Evolutionary conservation across 1,284 basidiomycete genomes (phyloP), one percentile per base, ranked within the genome.

Genomic region (Cutaneotrichosporon sp.): DNA sequence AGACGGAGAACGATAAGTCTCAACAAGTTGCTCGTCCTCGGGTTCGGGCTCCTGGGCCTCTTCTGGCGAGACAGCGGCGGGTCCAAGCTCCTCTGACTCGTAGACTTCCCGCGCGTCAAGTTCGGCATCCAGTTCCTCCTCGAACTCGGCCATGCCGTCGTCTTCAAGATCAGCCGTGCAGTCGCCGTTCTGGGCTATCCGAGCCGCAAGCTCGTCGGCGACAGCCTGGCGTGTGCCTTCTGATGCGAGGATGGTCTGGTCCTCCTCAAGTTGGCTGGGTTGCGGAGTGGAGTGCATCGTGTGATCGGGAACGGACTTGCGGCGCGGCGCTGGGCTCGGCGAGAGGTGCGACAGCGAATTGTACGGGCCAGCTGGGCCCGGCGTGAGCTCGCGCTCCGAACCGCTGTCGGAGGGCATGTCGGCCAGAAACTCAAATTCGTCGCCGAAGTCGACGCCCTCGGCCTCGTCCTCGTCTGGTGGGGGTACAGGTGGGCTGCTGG

Each of bases 381-480:
- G 51, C 14, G 51, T 53, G 51, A 34, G 51, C 51, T 53, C 51
- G 51, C 51, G 51, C 26, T 53, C 51, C 4, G 30, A 32, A 4
- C 18, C 26, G 51, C 30, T 53, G 31, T 40, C 36, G 11, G 36
- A 42, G 21, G 55, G 55, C 55, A 42, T 26, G 38, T 56, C 55
- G 11, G 55, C 38, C 14, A 22, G 36, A 16, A 56, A 56, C 21
- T 56, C 55, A 8, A 16, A 21, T 5, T 21, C n/a, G 32, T 31
- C 30, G 51, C 51, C 31, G 31, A 53, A 53, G 31, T 34, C 30
- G 30, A 53, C 51, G 18, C 51, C 51, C 51, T 53, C 51, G 18
- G 26, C 18, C 51, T 53, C 51, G 31, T 53, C 51, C 51, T 53
- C 51, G 7, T 53, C 51, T 53, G 31, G 31, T 18, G 30, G 31